A percentile compares a stretch with the other conserved stretches of the same genome.
Conservation (phyloP, 345 rosid species). For the Gossypium raimondii region DNA sequence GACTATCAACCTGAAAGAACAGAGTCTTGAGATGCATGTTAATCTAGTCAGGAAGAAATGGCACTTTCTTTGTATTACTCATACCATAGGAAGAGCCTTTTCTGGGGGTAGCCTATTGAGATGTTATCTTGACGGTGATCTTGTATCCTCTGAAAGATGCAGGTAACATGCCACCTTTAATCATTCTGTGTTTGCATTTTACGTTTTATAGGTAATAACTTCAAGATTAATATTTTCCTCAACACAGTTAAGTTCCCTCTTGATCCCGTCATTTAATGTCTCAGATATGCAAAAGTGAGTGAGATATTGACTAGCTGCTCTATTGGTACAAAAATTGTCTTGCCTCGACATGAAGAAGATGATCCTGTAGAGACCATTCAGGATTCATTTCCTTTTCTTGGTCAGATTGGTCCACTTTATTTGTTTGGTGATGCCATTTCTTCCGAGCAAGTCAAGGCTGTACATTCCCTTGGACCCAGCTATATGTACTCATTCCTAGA, state of each 20-base stretch:
- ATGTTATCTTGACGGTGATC: conserved; percentile 81
- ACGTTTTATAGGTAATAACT: neutral
- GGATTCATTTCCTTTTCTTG: conserved; percentile 64
- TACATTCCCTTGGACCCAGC: conserved; percentile 85
- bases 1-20: conserved; percentile 76
- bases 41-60: conserved; percentile 68
- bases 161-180: conserved; percentile 39
- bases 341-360: conserved; percentile 55
- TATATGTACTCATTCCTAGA: conserved; percentile 94
- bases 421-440: conserved; percentile 80
- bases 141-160: conserved; percentile 96
- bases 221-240: neutral
- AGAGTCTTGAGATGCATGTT: conserved; percentile 53
- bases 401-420: conserved; percentile 96
- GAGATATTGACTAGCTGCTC: conserved; percentile 70
- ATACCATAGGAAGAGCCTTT: conserved; percentile 87
- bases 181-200: conserved; percentile 6
- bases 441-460: conserved; percentile 75
- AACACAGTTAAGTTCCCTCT: conserved; percentile 1
- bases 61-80: conserved; percentile 90
- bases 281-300: conserved; percentile 86
- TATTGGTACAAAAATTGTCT: conserved; percentile 59
- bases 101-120: conserved; percentile 89
- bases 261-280: conserved; percentile 25
- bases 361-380: conserved; percentile 36